phyloP scores from a whole-genome alignment of 2,329 filamentous ascomycete species.

The Pyrenochaeta sp. region DNA sequence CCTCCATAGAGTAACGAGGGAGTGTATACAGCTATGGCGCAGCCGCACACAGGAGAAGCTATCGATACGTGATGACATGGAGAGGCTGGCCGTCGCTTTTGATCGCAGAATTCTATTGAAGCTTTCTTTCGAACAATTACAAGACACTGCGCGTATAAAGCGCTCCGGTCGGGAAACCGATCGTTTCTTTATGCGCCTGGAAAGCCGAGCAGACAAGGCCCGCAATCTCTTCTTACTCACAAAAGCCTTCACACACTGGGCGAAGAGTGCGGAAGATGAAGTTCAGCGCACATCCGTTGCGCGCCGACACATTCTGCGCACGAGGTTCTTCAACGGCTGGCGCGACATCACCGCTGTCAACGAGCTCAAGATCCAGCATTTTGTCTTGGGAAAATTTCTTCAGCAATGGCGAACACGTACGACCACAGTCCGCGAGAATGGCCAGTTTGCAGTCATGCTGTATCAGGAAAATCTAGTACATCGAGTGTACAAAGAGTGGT shows the following conservation, averaged over 20 bases:
- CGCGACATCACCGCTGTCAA: constrained; percentile 70
- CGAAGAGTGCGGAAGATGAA: constrained; percentile 69
- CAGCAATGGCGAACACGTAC: constrained; percentile 60
- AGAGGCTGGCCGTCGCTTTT: constrained; percentile 53
- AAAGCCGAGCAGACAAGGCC: constrained; percentile 68
- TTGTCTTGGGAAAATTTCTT: constrained; percentile 64
- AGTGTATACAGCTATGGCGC: constrained; percentile 57
- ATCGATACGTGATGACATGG: constrained; percentile 27
- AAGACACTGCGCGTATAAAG: constrained; percentile 38
- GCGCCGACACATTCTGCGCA: constrained; percentile 73
- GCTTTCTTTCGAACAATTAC: constrained; percentile 59
- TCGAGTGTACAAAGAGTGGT: constrained; percentile 47
- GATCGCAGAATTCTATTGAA: constrained; percentile 62
- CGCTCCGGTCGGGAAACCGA: constrained; percentile 58
- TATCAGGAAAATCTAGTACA: constrained; percentile 46
- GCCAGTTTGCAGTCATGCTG: constrained; percentile 38
- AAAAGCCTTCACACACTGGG: constrained; percentile 75
- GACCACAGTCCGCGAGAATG: constrained; percentile 45
- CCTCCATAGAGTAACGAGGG: constrained; percentile 35
- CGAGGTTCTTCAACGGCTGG: constrained; percentile 75
- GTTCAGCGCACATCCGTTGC: constrained; percentile 72
- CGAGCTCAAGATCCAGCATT: constrained; percentile 61
- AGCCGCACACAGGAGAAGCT: constrained; percentile 45
- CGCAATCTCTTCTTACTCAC: constrained; percentile 71
- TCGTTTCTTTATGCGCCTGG: constrained; percentile 64